Conservation (phyloP, 2,329 filamentous ascomycete genomes). For the Penicillium sp. region DNA sequence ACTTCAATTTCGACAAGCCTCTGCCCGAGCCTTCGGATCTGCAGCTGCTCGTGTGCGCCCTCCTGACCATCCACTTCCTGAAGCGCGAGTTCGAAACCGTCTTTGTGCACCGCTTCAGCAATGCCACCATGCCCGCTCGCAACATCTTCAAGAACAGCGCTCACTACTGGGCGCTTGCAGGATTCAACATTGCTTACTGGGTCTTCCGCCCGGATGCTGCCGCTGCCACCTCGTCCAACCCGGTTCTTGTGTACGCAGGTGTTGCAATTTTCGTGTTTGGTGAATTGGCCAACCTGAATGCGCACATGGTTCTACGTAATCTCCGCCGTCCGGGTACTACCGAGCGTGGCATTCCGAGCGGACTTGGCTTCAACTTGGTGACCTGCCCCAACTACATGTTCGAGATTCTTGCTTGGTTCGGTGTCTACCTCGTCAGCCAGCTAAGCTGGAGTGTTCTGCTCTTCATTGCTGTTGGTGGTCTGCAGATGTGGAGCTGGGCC, state of each 20-base stretch:
- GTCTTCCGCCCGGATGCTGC: constrained; percentile 71
- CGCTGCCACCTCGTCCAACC: constrained; percentile 52
- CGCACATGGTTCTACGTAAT: constrained; percentile 71
- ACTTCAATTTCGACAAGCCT: constrained; percentile 48
- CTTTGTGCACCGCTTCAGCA: constrained; percentile 91
- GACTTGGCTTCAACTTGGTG: constrained; percentile 76
- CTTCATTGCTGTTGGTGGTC: constrained; percentile 66
- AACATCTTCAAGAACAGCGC: constrained; percentile 94
- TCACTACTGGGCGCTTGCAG: constrained; percentile 88
- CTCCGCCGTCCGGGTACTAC: constrained; percentile 74
- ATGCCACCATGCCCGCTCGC: constrained; percentile 81
- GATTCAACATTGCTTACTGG: constrained; percentile 74
- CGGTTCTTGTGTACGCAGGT: constrained; percentile 58
- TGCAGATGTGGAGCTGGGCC: constrained; percentile 82
- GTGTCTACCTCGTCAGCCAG: constrained; percentile 71
- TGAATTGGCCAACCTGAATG: constrained; percentile 71
- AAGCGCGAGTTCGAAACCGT: constrained; percentile 95
- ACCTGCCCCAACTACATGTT: constrained; percentile 98
- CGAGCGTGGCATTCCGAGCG: constrained; percentile 79
- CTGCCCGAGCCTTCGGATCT: constrained; percentile 52
- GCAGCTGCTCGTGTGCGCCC: constrained; percentile 67
- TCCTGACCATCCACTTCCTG: constrained; percentile 77
- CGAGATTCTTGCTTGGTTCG: constrained; percentile 79
- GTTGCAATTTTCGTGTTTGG: constrained; percentile 68
- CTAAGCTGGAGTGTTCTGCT: constrained; percentile 66